Percentiles rank a stretch among this genome's conserved stretches.
These are phyloP conservation scores for Beauveria sp. DNA, from an alignment of 2,329 filamentous ascomycete genomes.

Conservation along the genomic window DNA sequence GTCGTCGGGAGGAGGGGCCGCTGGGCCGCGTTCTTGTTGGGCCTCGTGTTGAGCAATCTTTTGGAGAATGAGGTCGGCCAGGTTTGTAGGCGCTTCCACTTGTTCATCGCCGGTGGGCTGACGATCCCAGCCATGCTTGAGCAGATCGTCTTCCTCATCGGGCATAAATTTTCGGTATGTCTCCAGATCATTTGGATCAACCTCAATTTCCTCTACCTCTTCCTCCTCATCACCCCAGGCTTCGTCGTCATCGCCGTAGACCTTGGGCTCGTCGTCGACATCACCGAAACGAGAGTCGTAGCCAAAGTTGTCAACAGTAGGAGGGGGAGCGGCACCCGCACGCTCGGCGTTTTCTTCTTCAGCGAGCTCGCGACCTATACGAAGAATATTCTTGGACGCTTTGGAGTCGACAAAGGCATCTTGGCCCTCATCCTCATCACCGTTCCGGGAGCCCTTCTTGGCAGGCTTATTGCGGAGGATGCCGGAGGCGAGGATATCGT, in stretches of 20 bases:
- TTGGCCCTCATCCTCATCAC: conserved; percentile 47
- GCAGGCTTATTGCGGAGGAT: conserved; percentile 66
- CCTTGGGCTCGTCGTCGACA: conserved; percentile 36
- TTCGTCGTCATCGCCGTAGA: conserved; percentile 50
- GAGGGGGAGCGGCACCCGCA: conserved; percentile 34
- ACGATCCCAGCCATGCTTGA: conserved; percentile 55
- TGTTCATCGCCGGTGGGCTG: conserved; percentile 35
- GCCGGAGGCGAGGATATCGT: conserved; percentile 69
- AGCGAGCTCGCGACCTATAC: conserved; percentile 79
- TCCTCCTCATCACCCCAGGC: conserved; percentile 80
- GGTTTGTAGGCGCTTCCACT: conserved; percentile 58
- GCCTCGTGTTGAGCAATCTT: conserved; percentile 92
- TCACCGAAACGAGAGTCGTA: conserved; percentile 69
- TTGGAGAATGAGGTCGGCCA: conserved; percentile 86
- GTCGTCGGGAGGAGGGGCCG: conserved; percentile 56
- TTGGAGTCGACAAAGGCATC: conserved; percentile 78
- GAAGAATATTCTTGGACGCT: conserved; percentile 79
- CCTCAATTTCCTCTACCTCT: conserved; percentile 62
- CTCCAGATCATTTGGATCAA: conserved; percentile 82
- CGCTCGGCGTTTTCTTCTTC: conserved; percentile 59
- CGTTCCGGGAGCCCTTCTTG: conserved; percentile 59
- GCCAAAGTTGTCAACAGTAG: conserved; percentile 53
- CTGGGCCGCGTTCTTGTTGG: conserved; percentile 37
- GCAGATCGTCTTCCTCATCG: conserved; percentile 62
- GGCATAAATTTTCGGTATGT: conserved; percentile 88